Conservation (phyloP, 495 filamentous ascomycete species). For the Hypoxylon fragiforme region DNA sequence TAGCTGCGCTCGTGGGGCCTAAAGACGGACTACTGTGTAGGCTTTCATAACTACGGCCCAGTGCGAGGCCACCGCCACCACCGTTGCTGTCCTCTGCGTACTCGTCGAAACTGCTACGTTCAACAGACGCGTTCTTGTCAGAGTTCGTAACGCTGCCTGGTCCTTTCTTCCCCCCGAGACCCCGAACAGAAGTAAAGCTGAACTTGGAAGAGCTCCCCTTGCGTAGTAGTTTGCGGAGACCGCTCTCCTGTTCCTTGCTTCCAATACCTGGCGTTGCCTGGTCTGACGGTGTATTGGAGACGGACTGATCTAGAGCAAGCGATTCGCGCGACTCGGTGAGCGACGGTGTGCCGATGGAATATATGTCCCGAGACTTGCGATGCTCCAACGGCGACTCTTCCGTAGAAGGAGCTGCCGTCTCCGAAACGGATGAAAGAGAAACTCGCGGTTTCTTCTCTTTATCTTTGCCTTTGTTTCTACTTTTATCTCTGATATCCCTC, state of each 20-base stretch:
- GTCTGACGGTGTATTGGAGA: constrained; percentile 68
- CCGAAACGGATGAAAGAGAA: constrained; percentile 34
- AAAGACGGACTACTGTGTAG: constrained; percentile 45
- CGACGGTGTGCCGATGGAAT: constrained; percentile 61
- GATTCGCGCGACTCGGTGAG: constrained; percentile 74
- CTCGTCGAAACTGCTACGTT: constrained; percentile 54
- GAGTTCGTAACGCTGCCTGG: constrained; percentile 50
- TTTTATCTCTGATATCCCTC: constrained; percentile 40
- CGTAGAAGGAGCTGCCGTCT: constrained; percentile 44
- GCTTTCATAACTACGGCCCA: constrained; percentile 50
- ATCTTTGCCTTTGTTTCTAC: constrained; percentile 36
- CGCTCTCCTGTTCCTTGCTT: constrained; percentile 52
- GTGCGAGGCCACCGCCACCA: constrained; percentile 30
- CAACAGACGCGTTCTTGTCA: constrained; percentile 46
- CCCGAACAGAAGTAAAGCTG: constrained; percentile 62
- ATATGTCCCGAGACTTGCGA: constrained; percentile 59
- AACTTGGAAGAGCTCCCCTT: constrained; percentile 83
- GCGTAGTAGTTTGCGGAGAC: constrained; percentile 72
- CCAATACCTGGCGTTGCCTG: constrained; percentile 46
- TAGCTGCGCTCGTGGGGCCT: constrained; percentile 39
- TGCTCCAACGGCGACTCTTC: constrained; percentile 63
- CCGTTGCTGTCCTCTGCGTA: constrained; percentile 42
- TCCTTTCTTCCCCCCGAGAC: constrained; percentile 66
- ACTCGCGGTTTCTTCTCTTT: constrained; percentile 47
- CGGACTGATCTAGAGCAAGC: constrained; percentile 63